Base-by-base conservation (phyloP, 805 yeast genomes). In the Yamadazyma philogaea region DNA sequence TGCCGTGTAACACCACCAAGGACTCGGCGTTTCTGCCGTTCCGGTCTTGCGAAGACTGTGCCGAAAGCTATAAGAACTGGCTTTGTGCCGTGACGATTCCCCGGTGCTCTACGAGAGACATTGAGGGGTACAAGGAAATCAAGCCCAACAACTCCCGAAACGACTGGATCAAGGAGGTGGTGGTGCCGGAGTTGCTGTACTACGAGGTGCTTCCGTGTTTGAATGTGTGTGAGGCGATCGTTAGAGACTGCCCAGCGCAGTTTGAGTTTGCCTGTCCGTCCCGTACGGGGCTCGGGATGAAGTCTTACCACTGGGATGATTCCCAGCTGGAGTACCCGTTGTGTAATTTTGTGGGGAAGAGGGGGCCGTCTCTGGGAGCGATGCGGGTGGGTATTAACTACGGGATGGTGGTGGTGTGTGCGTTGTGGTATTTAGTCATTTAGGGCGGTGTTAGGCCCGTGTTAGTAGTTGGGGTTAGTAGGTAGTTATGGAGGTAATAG, bases 21-120 rank as follows among this genome's bases (percentile, higher is more conserved):
- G 89, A 80, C 46, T 74, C 87, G 2, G 55, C 79, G 5, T 91
- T 75, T 60, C 87, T 96, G 1, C 87, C 95, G 7, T 55, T 91
- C 18, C 60, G 79, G 30, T 71, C 83, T 0, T 91, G 99, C 56
- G 72, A 68, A 11, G 81, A 87, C 54, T 91, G 99, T 59, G 72
- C 74, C 1, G 50, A 59, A 1, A 73, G 90, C 1, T 91, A 91
- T 60, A 80, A 78, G 53, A 73, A 82, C 53, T 91, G 99, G 99
- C 72, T 93, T 15, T 91, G 99, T 63, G 74, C 95, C 0, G 87
- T 88, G 3, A 71, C 88, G 0, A 86, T 91, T 5, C 98, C 98
- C 0, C 69, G 97, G 22, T 91, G 99, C 54, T 72, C 87, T 1
- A 80, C 84, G 11, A 49, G 58, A 11, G 57, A 75, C 6, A 46